These are phyloP conservation scores for Fusarium begoniae DNA, from an alignment of 2,329 filamentous ascomycete genomes.

Conservation along the genomic window DNA sequence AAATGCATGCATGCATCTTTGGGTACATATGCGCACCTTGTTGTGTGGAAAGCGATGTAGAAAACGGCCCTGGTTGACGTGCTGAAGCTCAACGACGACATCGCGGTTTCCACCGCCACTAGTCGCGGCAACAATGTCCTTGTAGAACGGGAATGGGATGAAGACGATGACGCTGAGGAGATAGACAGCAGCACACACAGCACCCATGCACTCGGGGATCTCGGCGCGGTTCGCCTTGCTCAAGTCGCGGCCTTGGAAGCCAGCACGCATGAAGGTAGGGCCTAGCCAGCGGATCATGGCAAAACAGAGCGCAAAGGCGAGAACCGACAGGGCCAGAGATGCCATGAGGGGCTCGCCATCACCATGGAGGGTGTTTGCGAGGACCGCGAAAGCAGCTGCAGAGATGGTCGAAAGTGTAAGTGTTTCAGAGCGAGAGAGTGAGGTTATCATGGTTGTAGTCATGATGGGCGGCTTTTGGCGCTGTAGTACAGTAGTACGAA, in stretches of 20 bases:
- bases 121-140: constrained; percentile 94
- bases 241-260: constrained; percentile 89
- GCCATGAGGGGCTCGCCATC: constrained; percentile 91
- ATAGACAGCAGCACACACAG: constrained; percentile 91
- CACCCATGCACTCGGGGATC: constrained; percentile 96
- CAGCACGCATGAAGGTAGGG: constrained; percentile 85
- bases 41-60: constrained; percentile 93
- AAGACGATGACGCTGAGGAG: constrained; percentile 89
- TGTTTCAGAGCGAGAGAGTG: constrained; percentile 63
- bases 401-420: constrained; percentile 69
- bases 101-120: constrained; percentile 93
- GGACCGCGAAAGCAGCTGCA: constrained; percentile 74
- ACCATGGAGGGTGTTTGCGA: constrained; percentile 82
- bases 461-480: constrained; percentile 35
- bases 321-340: constrained; percentile 83
- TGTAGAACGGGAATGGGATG: constrained; percentile 97
- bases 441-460: constrained; percentile 43
- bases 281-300: constrained; percentile 94
- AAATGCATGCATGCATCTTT: not conserved
- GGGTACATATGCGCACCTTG: constrained; percentile 67
- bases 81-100: constrained; percentile 76
- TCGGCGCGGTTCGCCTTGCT: constrained; percentile 75
- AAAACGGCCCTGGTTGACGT: constrained; percentile 83
- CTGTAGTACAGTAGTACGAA: not conserved
- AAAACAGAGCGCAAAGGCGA: constrained; percentile 85